A percentile compares a stretch with the other conserved stretches of the same genome.
Evolutionary conservation across 257 asterid genomes (phyloP).

Genomic region (Solanum ahanhuiri): DNA sequence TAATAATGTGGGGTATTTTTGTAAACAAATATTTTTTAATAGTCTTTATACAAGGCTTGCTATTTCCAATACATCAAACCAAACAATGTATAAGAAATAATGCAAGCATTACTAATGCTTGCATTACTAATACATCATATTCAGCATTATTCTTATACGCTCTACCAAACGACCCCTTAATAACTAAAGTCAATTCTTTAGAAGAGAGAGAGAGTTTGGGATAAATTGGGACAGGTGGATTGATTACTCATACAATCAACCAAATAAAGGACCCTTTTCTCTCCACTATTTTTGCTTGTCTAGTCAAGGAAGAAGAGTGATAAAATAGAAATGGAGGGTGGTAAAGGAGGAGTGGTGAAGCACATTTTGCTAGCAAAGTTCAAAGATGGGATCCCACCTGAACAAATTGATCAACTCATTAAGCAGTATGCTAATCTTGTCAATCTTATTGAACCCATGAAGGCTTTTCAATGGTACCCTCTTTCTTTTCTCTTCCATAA

Average conservation of each 20-base stretch:
- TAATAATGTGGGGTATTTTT: too few species aligned
- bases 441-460: constrained; percentile 64
- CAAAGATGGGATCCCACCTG: constrained; percentile 47
- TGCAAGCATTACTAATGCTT: too few species aligned
- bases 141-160: too few species aligned
- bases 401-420: constrained; percentile 41
- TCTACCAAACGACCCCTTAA: too few species aligned
- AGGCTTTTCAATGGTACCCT: constrained; percentile 47
- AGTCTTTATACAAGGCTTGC: too few species aligned
- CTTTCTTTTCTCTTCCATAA: neutral
- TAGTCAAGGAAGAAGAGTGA: neutral
- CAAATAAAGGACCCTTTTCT: neutral
- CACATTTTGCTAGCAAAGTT: constrained; percentile 65
- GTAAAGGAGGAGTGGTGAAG: constrained; percentile 47
- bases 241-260: neutral
- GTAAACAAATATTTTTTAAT: too few species aligned
- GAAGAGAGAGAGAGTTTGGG: neutral
- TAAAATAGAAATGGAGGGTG: neutral
- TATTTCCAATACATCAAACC: too few species aligned
- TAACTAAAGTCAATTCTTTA: too few species aligned
- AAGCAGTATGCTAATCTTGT: constrained; percentile 68
- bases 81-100: too few species aligned
- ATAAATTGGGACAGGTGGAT: neutral
- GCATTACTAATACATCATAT: too few species aligned
- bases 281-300: neutral